Percentiles rank a stretch among this genome's conserved stretches.
These are phyloP conservation scores for Fusarium camptoceras DNA, from an alignment of 2,329 filamentous ascomycete species.

Conservation along the genomic window DNA sequence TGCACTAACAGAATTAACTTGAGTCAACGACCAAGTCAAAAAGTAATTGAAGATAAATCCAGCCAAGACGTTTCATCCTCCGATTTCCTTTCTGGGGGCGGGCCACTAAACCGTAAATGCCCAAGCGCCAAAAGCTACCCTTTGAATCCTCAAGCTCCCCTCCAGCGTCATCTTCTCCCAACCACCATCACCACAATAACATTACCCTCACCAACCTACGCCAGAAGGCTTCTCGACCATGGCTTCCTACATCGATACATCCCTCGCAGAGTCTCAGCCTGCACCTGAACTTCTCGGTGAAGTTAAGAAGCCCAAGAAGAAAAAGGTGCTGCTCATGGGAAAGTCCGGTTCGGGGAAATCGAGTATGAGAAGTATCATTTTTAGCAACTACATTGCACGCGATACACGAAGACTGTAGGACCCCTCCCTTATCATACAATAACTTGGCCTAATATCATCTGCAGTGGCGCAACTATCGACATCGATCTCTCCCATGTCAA, in stretches of 20 bases:
- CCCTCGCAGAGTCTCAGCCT: slow-evolving; percentile 46
- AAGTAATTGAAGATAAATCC: not conserved
- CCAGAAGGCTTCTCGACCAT: too few species aligned
- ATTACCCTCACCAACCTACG: not conserved
- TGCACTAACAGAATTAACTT: not conserved
- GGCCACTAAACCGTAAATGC: slow-evolving; percentile 27
- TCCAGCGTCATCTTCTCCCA: slow-evolving; percentile 5
- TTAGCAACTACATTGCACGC: slow-evolving; percentile 98
- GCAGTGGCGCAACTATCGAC: slow-evolving; percentile 90
- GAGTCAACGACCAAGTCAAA: too few species aligned
- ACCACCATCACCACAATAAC: not conserved
- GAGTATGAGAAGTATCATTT: slow-evolving; percentile 98
- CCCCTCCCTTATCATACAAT: not conserved
- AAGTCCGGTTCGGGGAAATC: slow-evolving; percentile 98
- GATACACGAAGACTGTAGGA: slow-evolving; percentile 84
- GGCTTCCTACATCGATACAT: slow-evolving; percentile 51
- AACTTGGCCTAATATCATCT: not conserved
- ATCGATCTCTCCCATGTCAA: slow-evolving; percentile 99
- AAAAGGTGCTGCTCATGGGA: slow-evolving; percentile 90
- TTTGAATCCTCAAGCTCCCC: slow-evolving; percentile 25
- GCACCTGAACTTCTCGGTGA: slow-evolving; percentile 58
- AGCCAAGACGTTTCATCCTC: slow-evolving; percentile 25
- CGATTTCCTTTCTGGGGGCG: slow-evolving; percentile 9
- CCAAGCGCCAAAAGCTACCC: slow-evolving; percentile 32
- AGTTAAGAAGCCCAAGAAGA: slow-evolving; percentile 80